Conservation (phyloP, 176 grass and related monocot genomes). For the Aegilops longissima region DNA sequence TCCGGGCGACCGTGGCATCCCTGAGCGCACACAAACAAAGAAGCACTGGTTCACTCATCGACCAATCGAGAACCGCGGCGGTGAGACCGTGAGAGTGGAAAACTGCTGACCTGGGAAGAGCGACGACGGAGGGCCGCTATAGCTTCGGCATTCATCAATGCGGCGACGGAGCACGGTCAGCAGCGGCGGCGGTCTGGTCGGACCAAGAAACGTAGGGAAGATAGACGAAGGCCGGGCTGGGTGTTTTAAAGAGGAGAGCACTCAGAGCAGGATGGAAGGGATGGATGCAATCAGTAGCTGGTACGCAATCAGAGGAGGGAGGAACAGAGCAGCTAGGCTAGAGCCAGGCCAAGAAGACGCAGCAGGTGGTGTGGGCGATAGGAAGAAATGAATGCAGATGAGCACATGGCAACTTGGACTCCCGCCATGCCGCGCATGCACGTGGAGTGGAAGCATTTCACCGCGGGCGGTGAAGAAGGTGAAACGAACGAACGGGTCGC, state of each 20-base stretch:
- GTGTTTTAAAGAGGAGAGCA: slow-evolving; percentile 30
- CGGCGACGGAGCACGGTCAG: background rate
- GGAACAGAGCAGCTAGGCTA: background rate
- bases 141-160: slow-evolving; percentile 58
- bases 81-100: no score
- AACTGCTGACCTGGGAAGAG: slow-evolving; percentile 7
- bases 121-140: slow-evolving; percentile 34
- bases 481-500: background rate
- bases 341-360: background rate
- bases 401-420: slow-evolving; percentile 47
- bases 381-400: slow-evolving; percentile 17
- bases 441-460: background rate
- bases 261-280: background rate
- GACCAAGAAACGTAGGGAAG: background rate
- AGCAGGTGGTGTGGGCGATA: slow-evolving; percentile 9
- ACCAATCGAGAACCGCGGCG: background rate
- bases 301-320: slow-evolving; percentile 11
- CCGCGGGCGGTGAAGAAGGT: background rate
- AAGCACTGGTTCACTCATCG: no score
- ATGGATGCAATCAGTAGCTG: background rate
- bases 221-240: background rate
- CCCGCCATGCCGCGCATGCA: background rate
- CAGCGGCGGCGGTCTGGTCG: background rate
- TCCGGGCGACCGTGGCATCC: slow-evolving; percentile 71
- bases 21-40: slow-evolving; percentile 14